Evolutionary conservation across 148 eudicot genomes (phyloP).

Genomic region (Euryodendron excelsum): DNA sequence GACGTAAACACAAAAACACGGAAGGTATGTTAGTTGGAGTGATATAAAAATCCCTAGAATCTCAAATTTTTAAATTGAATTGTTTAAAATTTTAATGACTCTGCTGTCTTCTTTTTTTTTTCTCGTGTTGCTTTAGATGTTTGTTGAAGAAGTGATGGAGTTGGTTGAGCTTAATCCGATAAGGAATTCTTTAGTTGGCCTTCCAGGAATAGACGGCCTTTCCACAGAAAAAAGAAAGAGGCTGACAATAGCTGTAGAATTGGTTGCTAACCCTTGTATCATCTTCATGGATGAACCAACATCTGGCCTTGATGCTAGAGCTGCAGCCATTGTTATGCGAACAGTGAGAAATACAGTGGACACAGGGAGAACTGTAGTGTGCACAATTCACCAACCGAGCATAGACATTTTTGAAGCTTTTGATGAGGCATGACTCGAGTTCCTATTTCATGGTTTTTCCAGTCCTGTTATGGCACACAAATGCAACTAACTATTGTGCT

Average conservation of each 20-base stretch:
- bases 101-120: not conserved
- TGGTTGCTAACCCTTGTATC: slow-evolving; percentile 76
- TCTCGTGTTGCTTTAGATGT: slow-evolving; percentile 32
- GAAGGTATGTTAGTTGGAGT: slow-evolving; percentile 31
- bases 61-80: not conserved
- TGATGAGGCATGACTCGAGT: slow-evolving; percentile 49
- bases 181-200: slow-evolving; percentile 57
- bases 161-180: slow-evolving; percentile 61
- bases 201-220: slow-evolving; percentile 65
- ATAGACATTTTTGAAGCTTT: slow-evolving; percentile 86
- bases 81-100: not conserved
- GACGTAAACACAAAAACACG: slow-evolving; percentile 39
- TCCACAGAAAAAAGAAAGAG: slow-evolving; percentile 75
- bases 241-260: slow-evolving; percentile 68
- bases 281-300: slow-evolving; percentile 94
- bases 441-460: not conserved
- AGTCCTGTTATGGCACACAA: not conserved
- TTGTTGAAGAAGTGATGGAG: slow-evolving; percentile 63
- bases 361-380: slow-evolving; percentile 79
- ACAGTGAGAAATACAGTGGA: slow-evolving; percentile 73
- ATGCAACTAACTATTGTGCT: not conserved
- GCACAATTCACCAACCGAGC: slow-evolving; percentile 88
- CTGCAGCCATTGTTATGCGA: slow-evolving; percentile 87
- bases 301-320: slow-evolving; percentile 91
- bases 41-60: not conserved